Evolutionary conservation across 176 grass and related monocot genomes (phyloP), one percentile per base, ranked within the genome.

Genomic region (Lolium perenne): DNA sequence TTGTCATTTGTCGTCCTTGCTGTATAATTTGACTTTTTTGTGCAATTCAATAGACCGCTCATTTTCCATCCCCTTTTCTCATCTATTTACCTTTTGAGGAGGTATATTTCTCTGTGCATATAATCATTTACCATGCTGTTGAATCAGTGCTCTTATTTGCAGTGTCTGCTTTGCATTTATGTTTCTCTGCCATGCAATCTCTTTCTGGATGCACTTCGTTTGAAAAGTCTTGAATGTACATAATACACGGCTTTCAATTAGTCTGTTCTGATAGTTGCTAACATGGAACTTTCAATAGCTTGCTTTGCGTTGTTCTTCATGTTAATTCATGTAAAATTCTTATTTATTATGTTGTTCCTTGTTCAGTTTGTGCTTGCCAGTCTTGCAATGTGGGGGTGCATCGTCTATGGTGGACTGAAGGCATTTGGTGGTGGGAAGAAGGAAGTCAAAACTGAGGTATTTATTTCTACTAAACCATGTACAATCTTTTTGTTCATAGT

Each of bases 281-380:
- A 41, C 38, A 10, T 70, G 38, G 17, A 70, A 0, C 10, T 70
- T 20, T 43, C n/a, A 4, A 71, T 83, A 73, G 22, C 38, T 58
- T 71, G 10, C 25, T 62, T 71, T 78, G 1, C 5, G 12, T 77
- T 55, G 20, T 72, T 63, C 20, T 48, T 59, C 62, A 45, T 65
- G 10, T 51, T 49, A 2, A 2, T 77, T 59, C 16, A 45, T 59
- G 32, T 22, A 16, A 8, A 23, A 4, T 1, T 67, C 8, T 69
- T 67, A 29, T 68, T 79, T 18, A 72, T 25, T 69, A 69, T 85
- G 11, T 53, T 49, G 18, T 71, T 9, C 22, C 32, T 40, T 78
- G 14, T 86, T 49, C 62, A 97, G 94, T 92, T 97, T 89, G 94
- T 97, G 50, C 80, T 97, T 18, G 73, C 87, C 45, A 97, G 92